These are phyloP conservation scores for Beauveria sp. DNA, from an alignment of 2,329 filamentous ascomycete species.

Conservation along the genomic window DNA sequence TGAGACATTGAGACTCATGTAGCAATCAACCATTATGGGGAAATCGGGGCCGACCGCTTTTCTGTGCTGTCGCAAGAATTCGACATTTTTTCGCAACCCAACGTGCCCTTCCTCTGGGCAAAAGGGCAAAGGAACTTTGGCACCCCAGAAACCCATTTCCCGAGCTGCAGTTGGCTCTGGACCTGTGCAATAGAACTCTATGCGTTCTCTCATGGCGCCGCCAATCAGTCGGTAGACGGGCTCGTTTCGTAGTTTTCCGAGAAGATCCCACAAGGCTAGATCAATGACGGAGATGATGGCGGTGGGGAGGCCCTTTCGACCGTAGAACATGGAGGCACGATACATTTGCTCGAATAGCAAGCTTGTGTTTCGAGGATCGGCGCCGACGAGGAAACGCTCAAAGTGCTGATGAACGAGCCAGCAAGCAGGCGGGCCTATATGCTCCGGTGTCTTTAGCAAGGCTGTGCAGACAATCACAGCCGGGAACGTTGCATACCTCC, in stretches of 20 bases:
- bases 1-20: constrained; percentile 88
- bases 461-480: background rate
- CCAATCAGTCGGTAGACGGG: constrained; percentile 93
- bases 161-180: constrained; percentile 75
- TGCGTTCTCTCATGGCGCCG: constrained; percentile 72
- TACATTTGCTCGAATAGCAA: constrained; percentile 96
- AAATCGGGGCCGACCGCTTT: constrained; percentile 83
- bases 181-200: constrained; percentile 93
- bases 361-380: constrained; percentile 86
- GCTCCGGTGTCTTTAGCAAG: background rate
- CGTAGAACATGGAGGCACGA: constrained; percentile 91
- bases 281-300: constrained; percentile 94
- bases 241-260: constrained; percentile 85
- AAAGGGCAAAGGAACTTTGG: constrained; percentile 83
- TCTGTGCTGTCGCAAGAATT: constrained; percentile 77
- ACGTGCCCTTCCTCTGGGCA: constrained; percentile 79
- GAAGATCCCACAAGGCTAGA: constrained; percentile 83
- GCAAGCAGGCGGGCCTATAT: constrained; percentile 71
- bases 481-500: constrained; percentile 46
- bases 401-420: constrained; percentile 94
- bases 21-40: constrained; percentile 91
- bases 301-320: constrained; percentile 81
- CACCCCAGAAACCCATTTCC: constrained; percentile 81
- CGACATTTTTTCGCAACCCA: constrained; percentile 81
- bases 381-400: constrained; percentile 80